These are phyloP conservation scores for Streptanthus diversifolius DNA, from an alignment of 345 rosid species.

Conservation along the genomic window DNA sequence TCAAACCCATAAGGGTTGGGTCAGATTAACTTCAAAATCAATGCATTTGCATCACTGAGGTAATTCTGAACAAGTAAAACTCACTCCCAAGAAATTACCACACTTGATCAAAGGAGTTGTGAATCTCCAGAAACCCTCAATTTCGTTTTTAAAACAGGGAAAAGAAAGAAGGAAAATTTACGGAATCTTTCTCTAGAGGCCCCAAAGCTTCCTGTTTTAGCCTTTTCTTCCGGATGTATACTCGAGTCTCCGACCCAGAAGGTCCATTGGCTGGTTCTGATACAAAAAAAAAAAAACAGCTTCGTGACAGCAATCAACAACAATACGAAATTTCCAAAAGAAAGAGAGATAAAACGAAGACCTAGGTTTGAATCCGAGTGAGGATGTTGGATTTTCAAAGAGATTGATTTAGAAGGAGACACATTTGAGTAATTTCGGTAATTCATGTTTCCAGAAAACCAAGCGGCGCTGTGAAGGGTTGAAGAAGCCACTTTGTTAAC, in stretches of 20 bases:
- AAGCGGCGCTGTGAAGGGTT: conserved; percentile 5
- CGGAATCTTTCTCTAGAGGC: conserved; percentile 34
- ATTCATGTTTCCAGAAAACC: conserved; percentile 13
- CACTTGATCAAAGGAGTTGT: not conserved
- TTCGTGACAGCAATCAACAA: not conserved
- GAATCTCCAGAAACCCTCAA: not conserved
- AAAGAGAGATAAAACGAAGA: not conserved
- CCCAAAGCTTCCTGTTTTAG: conserved; percentile 34
- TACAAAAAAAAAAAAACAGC: conserved; percentile 2
- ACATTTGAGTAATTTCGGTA: not conserved
- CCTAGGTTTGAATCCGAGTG: conserved; percentile 22
- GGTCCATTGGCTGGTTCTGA: conserved; percentile 24
- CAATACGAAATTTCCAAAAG: not conserved
- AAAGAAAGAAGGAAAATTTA: not conserved
- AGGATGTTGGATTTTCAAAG: not conserved
- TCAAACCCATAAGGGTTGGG: not conserved
- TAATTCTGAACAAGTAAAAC: not conserved
- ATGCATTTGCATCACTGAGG: not conserved
- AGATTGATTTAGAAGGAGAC: conserved; percentile 10
- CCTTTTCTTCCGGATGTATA: conserved; percentile 58
- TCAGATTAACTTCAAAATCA: not conserved
- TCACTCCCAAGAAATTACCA: not conserved
- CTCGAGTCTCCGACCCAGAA: conserved; percentile 40
- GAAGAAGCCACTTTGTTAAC: conserved; percentile 10
- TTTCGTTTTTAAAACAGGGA: not conserved